Evolutionary conservation across 169 alveolate species (phyloP).

Genomic region (Eimeria acervulina): DNA sequence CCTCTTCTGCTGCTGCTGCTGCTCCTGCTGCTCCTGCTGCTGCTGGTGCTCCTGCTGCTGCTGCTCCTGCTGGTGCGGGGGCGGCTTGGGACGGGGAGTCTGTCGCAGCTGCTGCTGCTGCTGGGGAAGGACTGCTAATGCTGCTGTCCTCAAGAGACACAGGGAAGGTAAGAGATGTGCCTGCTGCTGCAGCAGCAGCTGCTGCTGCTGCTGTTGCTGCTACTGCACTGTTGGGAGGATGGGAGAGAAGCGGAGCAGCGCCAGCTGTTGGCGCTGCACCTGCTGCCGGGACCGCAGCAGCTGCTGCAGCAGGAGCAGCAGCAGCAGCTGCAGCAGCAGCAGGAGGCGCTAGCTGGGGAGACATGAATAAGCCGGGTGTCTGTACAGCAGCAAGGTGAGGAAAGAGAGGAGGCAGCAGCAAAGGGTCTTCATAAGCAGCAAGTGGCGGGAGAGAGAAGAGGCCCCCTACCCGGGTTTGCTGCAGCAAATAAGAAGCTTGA

Average conservation of each 20-base stretch:
- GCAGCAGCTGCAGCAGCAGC: background rate
- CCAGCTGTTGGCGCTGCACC: constrained; percentile 17
- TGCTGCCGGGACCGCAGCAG: background rate
- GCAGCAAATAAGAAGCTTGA: background rate
- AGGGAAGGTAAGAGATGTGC: background rate
- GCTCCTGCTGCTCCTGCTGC: background rate
- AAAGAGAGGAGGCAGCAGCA: constrained; percentile 30
- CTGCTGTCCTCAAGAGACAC: background rate
- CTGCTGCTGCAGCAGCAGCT: background rate
- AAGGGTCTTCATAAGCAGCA: constrained; percentile 15
- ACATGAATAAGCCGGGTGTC: background rate
- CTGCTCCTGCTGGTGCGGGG: constrained; percentile 5
- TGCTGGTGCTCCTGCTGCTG: constrained; percentile 37
- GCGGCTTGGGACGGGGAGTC: background rate
- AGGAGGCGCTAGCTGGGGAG: background rate
- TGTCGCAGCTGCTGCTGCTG: constrained; percentile 1
- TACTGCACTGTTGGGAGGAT: too few species aligned
- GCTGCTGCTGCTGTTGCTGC: background rate
- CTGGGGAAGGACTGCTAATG: background rate
- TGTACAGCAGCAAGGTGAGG: background rate
- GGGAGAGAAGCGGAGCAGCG: background rate
- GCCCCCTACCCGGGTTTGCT: constrained; percentile 8
- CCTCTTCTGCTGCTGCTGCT: background rate
- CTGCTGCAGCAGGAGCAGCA: constrained; percentile 25
- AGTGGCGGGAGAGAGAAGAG: background rate